Percentiles rank a stretch among this genome's conserved stretches.
phyloP scores from a whole-genome alignment of 306 rosid species.

The Dryas octopetala region DNA sequence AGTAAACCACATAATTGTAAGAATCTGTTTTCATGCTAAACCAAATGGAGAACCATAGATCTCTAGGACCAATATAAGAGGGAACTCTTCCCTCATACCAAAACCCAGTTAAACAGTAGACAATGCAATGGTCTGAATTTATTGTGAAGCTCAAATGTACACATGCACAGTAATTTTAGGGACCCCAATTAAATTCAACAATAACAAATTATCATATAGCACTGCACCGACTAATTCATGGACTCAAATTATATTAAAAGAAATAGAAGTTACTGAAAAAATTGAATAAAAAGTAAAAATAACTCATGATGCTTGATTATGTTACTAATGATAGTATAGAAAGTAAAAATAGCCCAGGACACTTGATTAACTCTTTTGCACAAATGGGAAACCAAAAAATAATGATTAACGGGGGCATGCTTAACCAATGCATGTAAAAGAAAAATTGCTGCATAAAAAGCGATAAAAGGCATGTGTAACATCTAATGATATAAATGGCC shows the following conservation, averaged over 20 bases:
- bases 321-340: not conserved
- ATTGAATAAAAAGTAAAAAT: not conserved
- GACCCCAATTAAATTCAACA: not conserved
- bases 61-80: conserved; percentile 4
- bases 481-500: not conserved
- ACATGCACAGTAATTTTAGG: not conserved
- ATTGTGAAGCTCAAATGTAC: not conserved
- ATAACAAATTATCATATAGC: conserved; percentile 1
- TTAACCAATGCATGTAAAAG: not conserved
- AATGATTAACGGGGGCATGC: not conserved
- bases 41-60: conserved; percentile 5
- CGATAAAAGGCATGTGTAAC: not conserved
- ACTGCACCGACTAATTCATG: not conserved
- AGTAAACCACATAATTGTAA: conserved; percentile 23
- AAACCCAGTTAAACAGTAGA: not conserved
- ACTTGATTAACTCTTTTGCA: not conserved
- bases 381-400: not conserved
- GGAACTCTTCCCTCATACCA: not conserved
- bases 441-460: not conserved
- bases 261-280: not conserved
- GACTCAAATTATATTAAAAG: not conserved
- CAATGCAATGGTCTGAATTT: not conserved
- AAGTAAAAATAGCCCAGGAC: not conserved
- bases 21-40: conserved; percentile 14
- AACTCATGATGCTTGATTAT: not conserved